phyloP scores from a whole-genome alignment of 2,329 filamentous ascomycete genomes.

The Nemania diffusa region DNA sequence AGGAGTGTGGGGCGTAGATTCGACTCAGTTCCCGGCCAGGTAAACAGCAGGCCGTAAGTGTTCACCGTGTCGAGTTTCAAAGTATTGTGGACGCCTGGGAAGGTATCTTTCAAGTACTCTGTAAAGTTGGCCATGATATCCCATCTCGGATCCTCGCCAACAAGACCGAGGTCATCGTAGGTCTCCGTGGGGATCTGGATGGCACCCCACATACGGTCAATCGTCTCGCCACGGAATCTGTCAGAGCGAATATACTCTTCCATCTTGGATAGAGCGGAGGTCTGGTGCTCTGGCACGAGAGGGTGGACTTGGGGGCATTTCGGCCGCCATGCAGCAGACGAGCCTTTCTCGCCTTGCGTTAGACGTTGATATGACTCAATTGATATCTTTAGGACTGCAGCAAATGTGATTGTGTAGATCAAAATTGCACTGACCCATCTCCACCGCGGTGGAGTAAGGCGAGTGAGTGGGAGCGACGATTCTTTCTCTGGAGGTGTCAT shows the following conservation, averaged over 20 bases:
- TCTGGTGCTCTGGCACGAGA: slow-evolving; percentile 46
- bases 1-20: slow-evolving; percentile 65
- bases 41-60: slow-evolving; percentile 67
- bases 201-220: slow-evolving; percentile 54
- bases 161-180: slow-evolving; percentile 64
- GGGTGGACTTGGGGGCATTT: slow-evolving; percentile 51
- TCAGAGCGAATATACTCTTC: slow-evolving; percentile 48
- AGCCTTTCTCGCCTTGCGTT: slow-evolving; percentile 41
- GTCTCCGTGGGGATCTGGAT: slow-evolving; percentile 66
- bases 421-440: slow-evolving; percentile 24
- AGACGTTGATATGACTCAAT: slow-evolving; percentile 10
- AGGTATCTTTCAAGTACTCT: slow-evolving; percentile 59
- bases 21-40: slow-evolving; percentile 63
- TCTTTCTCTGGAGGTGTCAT: slow-evolving; percentile 25
- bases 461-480: slow-evolving; percentile 19
- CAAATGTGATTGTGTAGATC: slow-evolving; percentile 14
- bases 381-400: slow-evolving; percentile 11
- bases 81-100: slow-evolving; percentile 61
- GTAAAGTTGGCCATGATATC: slow-evolving; percentile 67
- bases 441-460: slow-evolving; percentile 5
- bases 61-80: slow-evolving; percentile 66
- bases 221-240: slow-evolving; percentile 49
- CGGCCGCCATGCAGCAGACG: slow-evolving; percentile 28
- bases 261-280: slow-evolving; percentile 46
- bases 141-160: slow-evolving; percentile 68